Percentiles rank a stretch among this genome's conserved stretches.
These are phyloP conservation scores for Pichia ethanolica DNA, from an alignment of 805 yeast genomes.

Conservation along the genomic window DNA sequence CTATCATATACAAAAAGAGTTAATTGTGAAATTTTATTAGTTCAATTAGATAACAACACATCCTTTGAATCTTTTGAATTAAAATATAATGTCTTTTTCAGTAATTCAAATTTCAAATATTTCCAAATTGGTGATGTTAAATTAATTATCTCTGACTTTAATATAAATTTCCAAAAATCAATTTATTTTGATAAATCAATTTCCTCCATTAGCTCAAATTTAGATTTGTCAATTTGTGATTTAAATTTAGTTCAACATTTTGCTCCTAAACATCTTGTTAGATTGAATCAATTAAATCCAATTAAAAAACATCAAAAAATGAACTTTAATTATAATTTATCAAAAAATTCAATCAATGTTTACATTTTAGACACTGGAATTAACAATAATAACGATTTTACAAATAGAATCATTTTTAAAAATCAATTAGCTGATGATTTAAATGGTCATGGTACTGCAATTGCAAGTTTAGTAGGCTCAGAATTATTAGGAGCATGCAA, in stretches of 20 bases:
- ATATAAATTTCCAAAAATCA: conserved; percentile 22
- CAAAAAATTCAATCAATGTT: conserved; percentile 24
- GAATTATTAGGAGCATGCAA: conserved; percentile 48
- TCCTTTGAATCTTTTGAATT: background rate
- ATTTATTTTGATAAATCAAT: conserved; percentile 31
- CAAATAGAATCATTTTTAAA: conserved; percentile 24
- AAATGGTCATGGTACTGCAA: conserved; percentile 52
- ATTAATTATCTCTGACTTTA: conserved; percentile 32
- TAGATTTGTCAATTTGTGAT: conserved; percentile 24
- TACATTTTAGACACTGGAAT: conserved; percentile 33
- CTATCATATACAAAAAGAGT: background rate
- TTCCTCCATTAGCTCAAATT: conserved; percentile 26
- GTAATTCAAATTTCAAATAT: background rate
- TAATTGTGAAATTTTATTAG: background rate
- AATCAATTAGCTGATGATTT: conserved; percentile 16
- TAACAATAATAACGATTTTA: conserved; percentile 34
- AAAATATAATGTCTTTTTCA: background rate
- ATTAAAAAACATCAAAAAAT: conserved; percentile 23
- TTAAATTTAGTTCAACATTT: background rate
- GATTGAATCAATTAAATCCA: conserved; percentile 30
- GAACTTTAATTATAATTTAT: conserved; percentile 38
- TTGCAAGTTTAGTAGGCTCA: conserved; percentile 49
- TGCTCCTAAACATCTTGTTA: conserved; percentile 37
- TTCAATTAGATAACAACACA: background rate
- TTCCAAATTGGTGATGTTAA: conserved; percentile 27